These are phyloP conservation scores for Gymnopilus junonius DNA, from an alignment of 768 basidiomycete species.

Conservation along the genomic window DNA sequence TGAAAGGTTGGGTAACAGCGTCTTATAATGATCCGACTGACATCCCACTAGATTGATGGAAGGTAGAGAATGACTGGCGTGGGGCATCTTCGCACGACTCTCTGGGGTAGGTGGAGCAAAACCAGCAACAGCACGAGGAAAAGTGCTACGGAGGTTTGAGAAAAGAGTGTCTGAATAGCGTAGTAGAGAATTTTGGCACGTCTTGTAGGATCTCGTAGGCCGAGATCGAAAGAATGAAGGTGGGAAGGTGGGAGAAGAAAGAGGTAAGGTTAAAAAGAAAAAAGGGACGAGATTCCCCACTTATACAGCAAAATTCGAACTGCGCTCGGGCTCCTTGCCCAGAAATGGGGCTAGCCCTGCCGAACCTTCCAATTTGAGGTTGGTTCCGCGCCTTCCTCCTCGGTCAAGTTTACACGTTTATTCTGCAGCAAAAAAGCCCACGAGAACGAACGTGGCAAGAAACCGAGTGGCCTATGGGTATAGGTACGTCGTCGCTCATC, in stretches of 20 bases:
- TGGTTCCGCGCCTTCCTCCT: background rate
- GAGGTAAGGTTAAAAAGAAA: background rate
- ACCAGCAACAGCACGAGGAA: constrained; percentile 4
- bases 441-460: background rate
- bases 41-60: constrained; percentile 2
- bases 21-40: constrained; percentile 3
- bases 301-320: constrained; percentile 12
- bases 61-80: constrained; percentile 4
- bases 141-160: background rate
- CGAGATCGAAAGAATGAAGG: background rate
- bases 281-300: background rate
- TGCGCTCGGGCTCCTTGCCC: constrained; percentile 3
- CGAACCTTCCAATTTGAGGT: constrained; percentile 8
- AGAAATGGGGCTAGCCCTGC: constrained; percentile 10
- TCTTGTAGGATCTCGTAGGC: background rate
- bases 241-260: background rate
- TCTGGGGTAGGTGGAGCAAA: background rate
- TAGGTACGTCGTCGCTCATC: background rate
- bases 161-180: constrained; percentile 3
- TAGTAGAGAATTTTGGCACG: constrained; percentile 9
- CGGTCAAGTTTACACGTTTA: background rate
- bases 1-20: constrained; percentile 7
- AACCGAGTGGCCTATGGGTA: background rate
- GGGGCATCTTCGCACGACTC: constrained; percentile 9
- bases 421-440: background rate